Base-by-base conservation (phyloP, 2,329 filamentous ascomycete genomes). In the Aspergillus eucalypticola region DNA sequence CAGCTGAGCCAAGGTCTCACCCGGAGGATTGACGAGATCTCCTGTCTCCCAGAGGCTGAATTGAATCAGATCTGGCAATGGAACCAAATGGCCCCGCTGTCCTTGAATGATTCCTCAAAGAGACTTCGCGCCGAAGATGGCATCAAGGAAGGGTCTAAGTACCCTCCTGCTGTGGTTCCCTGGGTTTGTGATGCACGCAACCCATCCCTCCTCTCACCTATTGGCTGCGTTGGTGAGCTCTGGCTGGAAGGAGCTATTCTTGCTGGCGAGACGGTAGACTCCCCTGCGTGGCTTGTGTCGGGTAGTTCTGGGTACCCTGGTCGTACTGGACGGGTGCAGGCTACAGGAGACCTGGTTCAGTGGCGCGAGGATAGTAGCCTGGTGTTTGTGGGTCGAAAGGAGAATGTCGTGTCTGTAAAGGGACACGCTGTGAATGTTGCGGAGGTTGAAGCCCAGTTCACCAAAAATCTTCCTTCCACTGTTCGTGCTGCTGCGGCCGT, bases 31-130 rank as follows among this genome's bases (percentile, higher is more conserved):
- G 67, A 67, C 3, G 70, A 79, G 15, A 75, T 81, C 19, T 75
- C 73, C 5, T 76, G 71, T 54, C 56, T 81, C 6, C 71, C 76
- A 0, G 67, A 72, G 27, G 60, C 58, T 0, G 79, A 81, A 59
- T 48, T 79, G 59, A 66, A 75, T 27, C 67, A 75, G 53, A 81
- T 82, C 21, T 81, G 79, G 80, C 52, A 67, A 19, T 78, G 75
- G 73, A 82, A 81, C 56, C 60, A 69, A 32, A 67, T 54, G 2
- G 66, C 77, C 1, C 78, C 78, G 2, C 59, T 79, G 58, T 63
- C 71, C 2, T 57, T 73, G 8, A 72, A 79, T 29, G 59, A 67
- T 25, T 51, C 64, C 1, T 69, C 72, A 0, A 64, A 67, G 3
- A 56, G 42, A 11, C 63, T 71, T 32, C 70, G 68, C 11, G 70